Evolutionary conservation across 2,329 filamentous ascomycete genomes (phyloP), one percentile per base, ranked within the genome.

Genomic region (Trichoderma semiorbis): DNA sequence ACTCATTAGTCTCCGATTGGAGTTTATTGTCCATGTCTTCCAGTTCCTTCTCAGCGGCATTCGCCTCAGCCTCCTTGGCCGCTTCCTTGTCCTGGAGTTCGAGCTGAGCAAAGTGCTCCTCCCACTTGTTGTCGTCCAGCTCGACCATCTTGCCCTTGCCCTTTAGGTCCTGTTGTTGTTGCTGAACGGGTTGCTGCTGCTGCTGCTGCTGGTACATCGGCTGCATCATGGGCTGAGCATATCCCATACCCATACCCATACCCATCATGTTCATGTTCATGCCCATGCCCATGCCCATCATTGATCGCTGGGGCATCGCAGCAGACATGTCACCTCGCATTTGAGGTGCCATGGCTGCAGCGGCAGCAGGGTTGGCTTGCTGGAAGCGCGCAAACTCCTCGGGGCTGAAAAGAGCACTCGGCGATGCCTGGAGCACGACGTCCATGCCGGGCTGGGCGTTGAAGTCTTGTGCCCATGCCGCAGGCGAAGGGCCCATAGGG

Each of bases 111-210:
- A 99, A 99, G 81, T 98, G 94, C 77, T 94, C 93, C 82, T 98
- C 95, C 96, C 96, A 98, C 79, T 97, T 92, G 78, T 92, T 86
- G 77, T 99, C 95, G 79, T 98, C 94, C 28, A 98, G 88, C 83
- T 98, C 96, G 14, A 98, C 91, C 83, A 98, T 89, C 82, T 97
- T 97, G 50, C 93, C 95, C 80, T 98, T 98, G 72, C 92, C 93
- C 81, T 94, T 92, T 64, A 83, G 85, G 74, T 88, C 86, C 66
- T 83, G 81, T 76, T 83, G 82, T 70, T 84, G 83, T 75, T 84
- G 85, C 76, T 83, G 79, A 77, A 85, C 85, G 74, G 84, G 79
- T 74, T 83, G 84, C 78, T 85, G 78, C 77, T 85, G 83, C 77
- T 85, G 83, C 76, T 84, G 85, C 77, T 83, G 79, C 76, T 85